Conservation (phyloP, 345 rosid species). For the Brassica nigra region DNA sequence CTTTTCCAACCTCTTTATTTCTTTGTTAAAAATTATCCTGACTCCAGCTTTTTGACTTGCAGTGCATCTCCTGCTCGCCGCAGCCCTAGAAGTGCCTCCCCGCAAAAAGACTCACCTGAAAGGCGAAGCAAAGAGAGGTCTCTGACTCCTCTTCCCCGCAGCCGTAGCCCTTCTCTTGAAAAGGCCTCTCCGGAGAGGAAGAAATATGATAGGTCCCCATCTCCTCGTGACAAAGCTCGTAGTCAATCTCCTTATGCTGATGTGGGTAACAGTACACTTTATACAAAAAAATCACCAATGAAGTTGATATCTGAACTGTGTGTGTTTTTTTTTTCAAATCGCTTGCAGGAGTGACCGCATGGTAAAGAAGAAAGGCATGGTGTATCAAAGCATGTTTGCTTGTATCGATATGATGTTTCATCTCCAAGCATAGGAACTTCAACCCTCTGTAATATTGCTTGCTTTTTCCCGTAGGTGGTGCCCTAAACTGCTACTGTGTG, state of each 20-base stretch:
- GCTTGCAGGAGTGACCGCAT: constrained; percentile 57
- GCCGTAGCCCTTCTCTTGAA: constrained; percentile 45
- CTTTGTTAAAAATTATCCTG: neutral
- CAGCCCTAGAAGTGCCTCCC: constrained; percentile 49
- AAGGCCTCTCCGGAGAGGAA: constrained; percentile 49
- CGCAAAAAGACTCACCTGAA: constrained; percentile 46
- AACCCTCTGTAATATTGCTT: constrained; percentile 36
- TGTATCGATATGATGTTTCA: constrained; percentile 38
- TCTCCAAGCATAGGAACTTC: constrained; percentile 31
- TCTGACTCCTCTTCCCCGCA: constrained; percentile 48
- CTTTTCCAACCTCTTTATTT: neutral
- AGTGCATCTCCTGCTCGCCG: constrained; percentile 57
- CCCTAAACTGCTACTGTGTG: constrained; percentile 36
- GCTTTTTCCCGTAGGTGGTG: constrained; percentile 33
- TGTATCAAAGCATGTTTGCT: constrained; percentile 38
- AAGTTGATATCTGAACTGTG: constrained; percentile 18
- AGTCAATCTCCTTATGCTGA: constrained; percentile 53
- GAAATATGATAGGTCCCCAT: constrained; percentile 47
- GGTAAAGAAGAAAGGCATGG: constrained; percentile 2
- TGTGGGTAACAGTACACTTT: constrained; percentile 37
- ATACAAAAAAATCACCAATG: neutral
- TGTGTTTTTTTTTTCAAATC: neutral
- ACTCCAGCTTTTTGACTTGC: constrained; percentile 1
- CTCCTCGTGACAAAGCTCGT: constrained; percentile 49
- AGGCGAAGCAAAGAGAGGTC: constrained; percentile 48